These are phyloP conservation scores for Aspergillus udagawae DNA, from an alignment of 2,329 filamentous ascomycete genomes.

Conservation along the genomic window DNA sequence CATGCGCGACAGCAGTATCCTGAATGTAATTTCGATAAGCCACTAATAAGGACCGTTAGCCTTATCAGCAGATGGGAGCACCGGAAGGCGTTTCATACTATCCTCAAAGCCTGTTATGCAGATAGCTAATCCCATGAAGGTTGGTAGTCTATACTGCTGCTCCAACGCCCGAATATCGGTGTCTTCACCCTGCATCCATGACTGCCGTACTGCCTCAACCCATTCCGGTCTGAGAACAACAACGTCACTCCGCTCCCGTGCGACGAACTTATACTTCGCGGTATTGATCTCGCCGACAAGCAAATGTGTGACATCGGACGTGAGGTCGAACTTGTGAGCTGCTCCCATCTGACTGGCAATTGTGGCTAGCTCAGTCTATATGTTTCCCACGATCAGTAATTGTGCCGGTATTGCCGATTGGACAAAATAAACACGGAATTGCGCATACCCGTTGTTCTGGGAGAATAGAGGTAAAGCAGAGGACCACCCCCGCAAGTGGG, in stretches of 20 bases:
- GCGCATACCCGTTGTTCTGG: constrained; percentile 69
- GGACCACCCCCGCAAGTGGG: constrained; percentile 66
- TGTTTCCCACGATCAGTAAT: not conserved
- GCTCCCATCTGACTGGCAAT: constrained; percentile 77
- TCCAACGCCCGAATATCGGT: constrained; percentile 71
- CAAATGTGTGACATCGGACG: constrained; percentile 92
- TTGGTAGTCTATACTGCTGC: constrained; percentile 45
- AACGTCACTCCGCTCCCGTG: constrained; percentile 81
- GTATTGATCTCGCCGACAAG: constrained; percentile 87
- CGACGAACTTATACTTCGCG: constrained; percentile 92
- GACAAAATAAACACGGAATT: not conserved
- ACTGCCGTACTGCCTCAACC: constrained; percentile 72
- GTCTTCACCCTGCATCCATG: constrained; percentile 76
- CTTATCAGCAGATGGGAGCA: not conserved
- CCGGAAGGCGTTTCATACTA: constrained; percentile 39
- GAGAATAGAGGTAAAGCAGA: constrained; percentile 84
- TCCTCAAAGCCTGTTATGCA: constrained; percentile 69
- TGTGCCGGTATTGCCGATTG: not conserved
- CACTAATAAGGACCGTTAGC: constrained; percentile 39
- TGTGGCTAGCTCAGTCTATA: constrained; percentile 39
- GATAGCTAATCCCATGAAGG: constrained; percentile 54
- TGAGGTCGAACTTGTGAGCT: constrained; percentile 82
- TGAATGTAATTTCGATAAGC: constrained; percentile 67
- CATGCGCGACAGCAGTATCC: constrained; percentile 62
- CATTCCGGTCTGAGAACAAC: constrained; percentile 76